These are phyloP conservation scores for Xylaria sp. DNA, from an alignment of 2,329 filamentous ascomycete genomes.

Conservation along the genomic window DNA sequence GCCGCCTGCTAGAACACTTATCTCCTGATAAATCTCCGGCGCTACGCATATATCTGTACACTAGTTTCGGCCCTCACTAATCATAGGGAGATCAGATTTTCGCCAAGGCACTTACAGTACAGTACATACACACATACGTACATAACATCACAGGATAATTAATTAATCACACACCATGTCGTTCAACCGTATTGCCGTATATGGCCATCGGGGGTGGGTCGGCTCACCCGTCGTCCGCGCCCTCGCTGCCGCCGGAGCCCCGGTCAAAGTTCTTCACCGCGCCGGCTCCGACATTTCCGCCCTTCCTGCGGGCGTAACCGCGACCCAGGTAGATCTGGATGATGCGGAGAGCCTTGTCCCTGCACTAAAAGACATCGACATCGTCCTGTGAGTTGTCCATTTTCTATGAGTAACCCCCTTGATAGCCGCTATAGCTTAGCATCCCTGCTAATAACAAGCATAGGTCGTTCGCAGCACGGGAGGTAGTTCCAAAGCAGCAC, in stretches of 20 bases:
- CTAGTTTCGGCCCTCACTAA: no score
- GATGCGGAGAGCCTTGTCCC: slow-evolving; percentile 35
- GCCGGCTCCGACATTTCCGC: neutral
- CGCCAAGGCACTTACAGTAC: no score
- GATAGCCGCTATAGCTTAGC: no score
- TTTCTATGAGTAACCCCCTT: neutral
- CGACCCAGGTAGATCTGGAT: neutral
- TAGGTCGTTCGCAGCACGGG: slow-evolving; percentile 44
- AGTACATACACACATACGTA: no score
- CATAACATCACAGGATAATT: no score
- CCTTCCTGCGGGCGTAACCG: slow-evolving; percentile 33
- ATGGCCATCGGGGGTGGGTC: slow-evolving; percentile 45
- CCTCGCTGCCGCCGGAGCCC: slow-evolving; percentile 42
- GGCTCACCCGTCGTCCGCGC: slow-evolving; percentile 43
- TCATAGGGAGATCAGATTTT: no score
- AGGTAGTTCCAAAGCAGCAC: slow-evolving; percentile 41
- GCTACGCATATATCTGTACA: no score
- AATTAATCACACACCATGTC: slow-evolving; percentile 42
- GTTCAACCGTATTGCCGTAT: slow-evolving; percentile 47
- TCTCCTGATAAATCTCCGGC: no score
- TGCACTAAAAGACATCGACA: slow-evolving; percentile 40
- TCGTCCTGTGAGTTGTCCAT: slow-evolving; percentile 38
- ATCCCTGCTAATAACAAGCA: slow-evolving; percentile 11
- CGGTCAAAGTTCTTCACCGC: slow-evolving; percentile 10
- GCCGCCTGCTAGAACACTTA: no score